Evolutionary conservation across 2,329 filamentous ascomycete species (phyloP), one percentile per base, ranked within the genome.

Genomic region (Neobulgaria alba): DNA sequence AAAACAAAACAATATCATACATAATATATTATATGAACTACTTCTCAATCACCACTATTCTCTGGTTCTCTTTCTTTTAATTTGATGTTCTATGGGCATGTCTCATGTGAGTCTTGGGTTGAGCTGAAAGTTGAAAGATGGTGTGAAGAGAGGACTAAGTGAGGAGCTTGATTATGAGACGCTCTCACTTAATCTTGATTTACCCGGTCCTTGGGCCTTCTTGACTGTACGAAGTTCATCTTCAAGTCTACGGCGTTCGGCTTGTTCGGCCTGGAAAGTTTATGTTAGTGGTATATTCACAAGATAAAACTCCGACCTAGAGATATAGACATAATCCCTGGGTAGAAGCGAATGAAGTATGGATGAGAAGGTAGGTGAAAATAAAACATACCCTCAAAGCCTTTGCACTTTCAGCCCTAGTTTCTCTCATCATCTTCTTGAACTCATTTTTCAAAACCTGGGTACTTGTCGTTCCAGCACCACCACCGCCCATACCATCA

Each of bases 381-480:
- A 15, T 31, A 21, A 41, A 46, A 66, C 75, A 64, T 61, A 85
- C 81, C 66, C 75, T 77, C 42, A 85, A 57, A 45, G 71, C 66
- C 62, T 73, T 81, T 54, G 77, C 65, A 46, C 74, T 79, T 59
- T 86, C 82, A 1, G 71, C 68, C 46, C 80, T 73, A 35, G 77
- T 77, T 55, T 85, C 80, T 48, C 79, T 71, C 80, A 85, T 85
- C 81, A 85, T 85, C 66, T 82, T 85, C 67, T 83, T 84, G 58
- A 86, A 86, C 59, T 86, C 82, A 47, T 79, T 79, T 61, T 79
- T 78, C 55, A 86, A 57, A 30, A 85, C 78, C 62, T 75, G 75
- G 17, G 77, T 80, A 52, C 78, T 83, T 9, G 78, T 85, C 15
- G 34, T 52, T 12, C 43, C 45, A 3, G 48, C 39, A 16, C 35